Evolutionary conservation across 345 rosid genomes (phyloP), one percentile per base, ranked within the genome.

Genomic region (Xanthoceras sorbifolium): DNA sequence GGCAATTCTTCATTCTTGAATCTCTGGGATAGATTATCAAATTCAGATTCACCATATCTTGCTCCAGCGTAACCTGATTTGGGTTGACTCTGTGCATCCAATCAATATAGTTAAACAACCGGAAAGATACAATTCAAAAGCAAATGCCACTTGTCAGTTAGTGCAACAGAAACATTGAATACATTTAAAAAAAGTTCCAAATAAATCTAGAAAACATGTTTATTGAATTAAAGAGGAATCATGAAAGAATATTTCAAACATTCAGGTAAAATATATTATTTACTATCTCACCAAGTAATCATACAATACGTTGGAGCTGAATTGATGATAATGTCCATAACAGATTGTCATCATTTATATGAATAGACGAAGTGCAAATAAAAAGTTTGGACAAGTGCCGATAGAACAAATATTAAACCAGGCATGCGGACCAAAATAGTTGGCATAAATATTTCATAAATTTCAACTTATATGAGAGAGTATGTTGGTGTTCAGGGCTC

Each of bases 1-100:
- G 98, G 99, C 62, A 95, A 83, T 40, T 91, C 98, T 32, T 93
- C 98, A n/a, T 78, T 87, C 87, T 89, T 86, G 20, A 84, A 82
- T 74, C 94, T 86, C 77, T 91, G 97, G 64, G 91, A 67, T 48
- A 84, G 40, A 77, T 78, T 85, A 65, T 89, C 87, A 71, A 75
- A 82, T 77, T 90, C 92, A 68, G 90, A 75, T 61, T 90, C 95
- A 69, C 78, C 77, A 64, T 76, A 85, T 81, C 97, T 88, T 12
- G 75, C 54, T 34, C 91, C 92, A 73, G 80, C 75, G 63, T 71
- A 85, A 68, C 83, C 44, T 64, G 89, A 76, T 79, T 88, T 94
- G 28, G 88, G 78, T 72, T 83, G 87, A 67, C 69, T 79, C 89
- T 90, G 88, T 79, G 86, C 63, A 73, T 57, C 54, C 48, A 72